These are phyloP conservation scores for Olyra latifolia DNA, from an alignment of 176 grass and related monocot species.

Conservation along the genomic window DNA sequence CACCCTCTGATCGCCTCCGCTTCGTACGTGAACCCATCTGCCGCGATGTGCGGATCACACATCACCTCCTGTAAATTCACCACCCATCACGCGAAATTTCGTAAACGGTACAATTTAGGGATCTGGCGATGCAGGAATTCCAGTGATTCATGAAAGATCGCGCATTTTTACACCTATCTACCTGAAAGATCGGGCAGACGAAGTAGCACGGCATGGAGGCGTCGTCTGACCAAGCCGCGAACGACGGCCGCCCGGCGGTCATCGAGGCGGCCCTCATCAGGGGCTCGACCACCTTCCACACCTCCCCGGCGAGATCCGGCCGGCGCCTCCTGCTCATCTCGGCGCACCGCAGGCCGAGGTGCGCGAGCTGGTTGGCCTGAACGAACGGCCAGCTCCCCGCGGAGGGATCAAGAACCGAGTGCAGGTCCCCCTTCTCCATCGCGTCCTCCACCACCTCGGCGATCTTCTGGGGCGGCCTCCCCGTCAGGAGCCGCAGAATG, in stretches of 20 bases:
- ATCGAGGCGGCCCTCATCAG: conserved; percentile 51
- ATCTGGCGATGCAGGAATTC: too few relatives aligned
- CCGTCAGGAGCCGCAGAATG: conserved; percentile 73
- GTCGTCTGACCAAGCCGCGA: conserved; percentile 21
- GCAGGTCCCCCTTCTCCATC: conserved; percentile 53
- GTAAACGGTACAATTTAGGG: too few relatives aligned
- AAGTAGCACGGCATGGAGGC: conserved; percentile 53
- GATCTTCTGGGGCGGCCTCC: conserved; percentile 47
- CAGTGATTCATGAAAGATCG: neutral
- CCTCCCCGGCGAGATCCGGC: conserved; percentile 49
- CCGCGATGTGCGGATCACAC: conserved; percentile 65
- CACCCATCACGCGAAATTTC: neutral
- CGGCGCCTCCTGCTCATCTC: conserved; percentile 45
- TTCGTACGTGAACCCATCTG: conserved; percentile 76
- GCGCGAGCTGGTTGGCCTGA: conserved; percentile 69
- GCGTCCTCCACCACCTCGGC: conserved; percentile 52
- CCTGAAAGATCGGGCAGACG: conserved; percentile 76
- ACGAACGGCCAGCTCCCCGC: conserved; percentile 75
- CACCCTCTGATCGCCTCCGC: conserved; percentile 62
- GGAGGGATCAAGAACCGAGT: conserved; percentile 52
- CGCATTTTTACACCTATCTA: neutral
- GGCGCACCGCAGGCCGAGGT: conserved; percentile 62
- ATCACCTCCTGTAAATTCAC: conserved; percentile 57
- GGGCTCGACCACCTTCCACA: conserved; percentile 51
- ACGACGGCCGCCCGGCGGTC: neutral